These are phyloP conservation scores for Heterobasidion parviporum DNA, from an alignment of 1,284 basidiomycete genomes.

Conservation along the genomic window DNA sequence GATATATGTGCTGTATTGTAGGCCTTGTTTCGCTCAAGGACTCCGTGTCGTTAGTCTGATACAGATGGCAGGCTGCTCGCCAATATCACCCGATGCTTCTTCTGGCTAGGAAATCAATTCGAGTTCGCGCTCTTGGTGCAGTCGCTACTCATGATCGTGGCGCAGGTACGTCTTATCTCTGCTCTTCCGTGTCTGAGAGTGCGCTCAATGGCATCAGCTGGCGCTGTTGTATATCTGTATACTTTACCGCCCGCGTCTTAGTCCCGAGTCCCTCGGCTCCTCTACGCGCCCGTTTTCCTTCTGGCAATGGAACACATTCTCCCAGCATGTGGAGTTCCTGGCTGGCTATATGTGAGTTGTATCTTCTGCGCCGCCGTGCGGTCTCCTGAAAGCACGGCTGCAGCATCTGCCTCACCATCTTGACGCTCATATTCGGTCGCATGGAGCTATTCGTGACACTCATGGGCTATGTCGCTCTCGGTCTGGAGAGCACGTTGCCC, in stretches of 20 bases:
- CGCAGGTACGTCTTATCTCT: slow-evolving; percentile 47
- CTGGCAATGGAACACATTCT: slow-evolving; percentile 80
- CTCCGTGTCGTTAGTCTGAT: slow-evolving; percentile 5
- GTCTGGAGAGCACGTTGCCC: slow-evolving; percentile 76
- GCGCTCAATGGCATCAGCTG: slow-evolving; percentile 39
- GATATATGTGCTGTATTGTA: slow-evolving; percentile 78
- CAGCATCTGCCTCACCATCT: slow-evolving; percentile 63
- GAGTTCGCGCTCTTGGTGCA: slow-evolving; percentile 72
- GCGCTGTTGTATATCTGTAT: slow-evolving; percentile 75
- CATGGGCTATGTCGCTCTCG: slow-evolving; percentile 73
- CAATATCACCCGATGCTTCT: slow-evolving; percentile 81
- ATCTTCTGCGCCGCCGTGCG: not conserved
- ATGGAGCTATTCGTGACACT: slow-evolving; percentile 54
- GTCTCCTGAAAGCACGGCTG: slow-evolving; percentile 10
- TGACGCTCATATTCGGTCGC: slow-evolving; percentile 69
- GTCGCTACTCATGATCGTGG: slow-evolving; percentile 73
- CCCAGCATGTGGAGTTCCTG: slow-evolving; percentile 76
- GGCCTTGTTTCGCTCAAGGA: slow-evolving; percentile 14
- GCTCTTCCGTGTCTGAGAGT: slow-evolving; percentile 5
- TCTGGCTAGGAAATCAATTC: slow-evolving; percentile 79
- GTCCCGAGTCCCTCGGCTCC: slow-evolving; percentile 47
- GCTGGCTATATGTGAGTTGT: slow-evolving; percentile 62
- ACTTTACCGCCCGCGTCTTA: slow-evolving; percentile 49
- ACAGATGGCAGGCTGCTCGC: slow-evolving; percentile 51
- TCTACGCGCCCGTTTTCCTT: slow-evolving; percentile 69